Percentiles rank a stretch among this genome's conserved stretches.
These are phyloP conservation scores for Cicer arietinum DNA, from an alignment of 306 rosid genomes.

Conservation along the genomic window DNA sequence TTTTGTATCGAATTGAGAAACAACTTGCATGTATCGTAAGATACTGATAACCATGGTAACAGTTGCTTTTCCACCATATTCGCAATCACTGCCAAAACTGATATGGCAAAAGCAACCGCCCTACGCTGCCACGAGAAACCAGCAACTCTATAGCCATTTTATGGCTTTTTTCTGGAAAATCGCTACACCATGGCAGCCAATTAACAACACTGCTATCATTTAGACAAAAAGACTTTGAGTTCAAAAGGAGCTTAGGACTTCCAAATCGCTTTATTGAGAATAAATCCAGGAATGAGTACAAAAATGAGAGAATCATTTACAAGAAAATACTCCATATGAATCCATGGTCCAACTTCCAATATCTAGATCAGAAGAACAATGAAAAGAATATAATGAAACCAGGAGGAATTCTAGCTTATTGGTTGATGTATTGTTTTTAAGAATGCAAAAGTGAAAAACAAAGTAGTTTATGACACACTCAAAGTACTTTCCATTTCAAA, in stretches of 20 bases:
- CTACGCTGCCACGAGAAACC: not conserved
- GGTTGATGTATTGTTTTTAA: not conserved
- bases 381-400: slow-evolving; percentile 6
- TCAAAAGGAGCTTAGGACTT: not conserved
- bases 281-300: not conserved
- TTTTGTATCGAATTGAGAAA: too few relatives aligned
- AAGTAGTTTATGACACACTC: slow-evolving; percentile 9
- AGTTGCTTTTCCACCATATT: not conserved
- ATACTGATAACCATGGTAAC: not conserved
- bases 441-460: not conserved
- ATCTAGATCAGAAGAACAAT: not conserved
- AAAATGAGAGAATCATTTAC: not conserved
- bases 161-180: not conserved
- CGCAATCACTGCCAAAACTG: not conserved
- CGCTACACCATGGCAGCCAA: not conserved
- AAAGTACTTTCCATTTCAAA: slow-evolving; percentile 5
- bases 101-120: not conserved
- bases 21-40: not conserved
- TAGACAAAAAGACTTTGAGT: not conserved
- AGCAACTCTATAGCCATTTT: not conserved
- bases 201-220: not conserved
- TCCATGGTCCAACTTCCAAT: not conserved
- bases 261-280: slow-evolving; percentile 20
- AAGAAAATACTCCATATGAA: not conserved
- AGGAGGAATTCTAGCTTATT: slow-evolving; percentile 14